Evolutionary conservation across 2,329 filamentous ascomycete species (phyloP).

Genomic region (Sporothrix globosa): DNA sequence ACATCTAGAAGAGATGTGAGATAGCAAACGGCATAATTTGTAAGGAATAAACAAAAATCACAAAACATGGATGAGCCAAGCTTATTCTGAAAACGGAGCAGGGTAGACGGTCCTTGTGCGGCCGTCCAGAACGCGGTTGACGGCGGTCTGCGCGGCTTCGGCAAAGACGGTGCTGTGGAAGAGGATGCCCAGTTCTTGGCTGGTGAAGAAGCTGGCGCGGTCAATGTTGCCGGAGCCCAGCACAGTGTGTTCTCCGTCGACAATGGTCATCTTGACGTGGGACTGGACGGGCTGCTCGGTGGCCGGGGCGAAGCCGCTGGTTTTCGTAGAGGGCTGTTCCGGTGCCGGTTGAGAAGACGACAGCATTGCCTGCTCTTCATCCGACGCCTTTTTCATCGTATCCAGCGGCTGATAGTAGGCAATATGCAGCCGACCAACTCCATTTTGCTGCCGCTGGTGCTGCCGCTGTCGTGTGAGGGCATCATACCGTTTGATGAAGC

Average conservation of each 20-base stretch:
- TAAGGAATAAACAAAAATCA: not conserved
- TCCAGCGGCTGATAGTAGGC: slow-evolving; percentile 57
- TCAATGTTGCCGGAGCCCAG: slow-evolving; percentile 84
- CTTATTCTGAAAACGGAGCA: not conserved
- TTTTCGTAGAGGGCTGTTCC: not conserved
- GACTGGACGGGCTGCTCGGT: slow-evolving; percentile 68
- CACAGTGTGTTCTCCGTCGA: slow-evolving; percentile 69
- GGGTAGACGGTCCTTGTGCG: slow-evolving; percentile 38
- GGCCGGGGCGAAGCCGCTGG: slow-evolving; percentile 36
- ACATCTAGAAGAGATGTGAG: not conserved
- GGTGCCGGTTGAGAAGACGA: not conserved
- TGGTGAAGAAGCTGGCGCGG: slow-evolving; percentile 83
- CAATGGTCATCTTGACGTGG: slow-evolving; percentile 76
- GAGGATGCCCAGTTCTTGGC: slow-evolving; percentile 76
- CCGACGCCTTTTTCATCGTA: not conserved
- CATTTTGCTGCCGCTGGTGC: not conserved
- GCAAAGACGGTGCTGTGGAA: slow-evolving; percentile 50
- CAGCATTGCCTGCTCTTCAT: slow-evolving; percentile 33
- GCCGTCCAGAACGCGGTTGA: slow-evolving; percentile 43
- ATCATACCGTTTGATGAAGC: slow-evolving; percentile 61
- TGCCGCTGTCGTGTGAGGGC: slow-evolving; percentile 24
- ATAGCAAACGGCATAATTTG: not conserved
- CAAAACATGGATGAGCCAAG: not conserved
- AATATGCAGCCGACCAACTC: slow-evolving; percentile 57
- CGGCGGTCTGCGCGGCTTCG: slow-evolving; percentile 39